Evolutionary conservation across 2,329 filamentous ascomycete species (phyloP).

Genomic region (Penicillium verrucosum): DNA sequence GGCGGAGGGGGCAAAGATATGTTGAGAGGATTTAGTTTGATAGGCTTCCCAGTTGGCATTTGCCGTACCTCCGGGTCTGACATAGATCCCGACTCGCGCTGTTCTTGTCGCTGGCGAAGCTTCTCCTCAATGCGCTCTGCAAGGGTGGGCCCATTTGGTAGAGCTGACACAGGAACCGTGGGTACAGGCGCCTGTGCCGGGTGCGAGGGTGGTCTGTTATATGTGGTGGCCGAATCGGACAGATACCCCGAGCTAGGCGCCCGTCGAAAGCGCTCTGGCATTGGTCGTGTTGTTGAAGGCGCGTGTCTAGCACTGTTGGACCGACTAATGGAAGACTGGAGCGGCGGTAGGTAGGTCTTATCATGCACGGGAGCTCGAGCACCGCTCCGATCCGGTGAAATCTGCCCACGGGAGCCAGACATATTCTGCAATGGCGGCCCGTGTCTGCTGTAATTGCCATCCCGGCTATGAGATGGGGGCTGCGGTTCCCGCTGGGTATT

Average conservation of each 20-base stretch:
- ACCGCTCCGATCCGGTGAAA: conserved; percentile 8
- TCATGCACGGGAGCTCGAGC: conserved; percentile 10
- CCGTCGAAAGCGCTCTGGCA: conserved; percentile 7
- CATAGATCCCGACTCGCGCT: conserved; percentile 18
- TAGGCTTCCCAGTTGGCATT: conserved; percentile 1
- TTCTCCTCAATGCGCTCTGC: conserved; percentile 38
- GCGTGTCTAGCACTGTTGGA: conserved; percentile 22
- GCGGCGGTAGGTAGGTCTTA: neutral
- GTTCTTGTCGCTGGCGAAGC: conserved; percentile 29
- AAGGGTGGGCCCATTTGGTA: conserved; percentile 18
- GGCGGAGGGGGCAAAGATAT: neutral
- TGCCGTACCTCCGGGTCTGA: conserved; percentile 15
- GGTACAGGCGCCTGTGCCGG: neutral
- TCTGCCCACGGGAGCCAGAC: conserved; percentile 3
- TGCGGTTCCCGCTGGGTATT: conserved; percentile 1
- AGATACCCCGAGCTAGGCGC: conserved; percentile 20
- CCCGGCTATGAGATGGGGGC: conserved; percentile 3
- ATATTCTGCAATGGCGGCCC: conserved; percentile 6
- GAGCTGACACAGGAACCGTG: conserved; percentile 4
- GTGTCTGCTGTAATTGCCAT: neutral
- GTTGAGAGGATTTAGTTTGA: neutral
- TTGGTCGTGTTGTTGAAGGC: conserved; percentile 4
- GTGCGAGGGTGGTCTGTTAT: conserved; percentile 4
- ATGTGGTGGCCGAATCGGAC: conserved; percentile 22
- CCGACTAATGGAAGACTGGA: conserved; percentile 9